Evolutionary conservation across 805 yeast genomes (phyloP).

Genomic region (Wickerhamiella sergipiensis): DNA sequence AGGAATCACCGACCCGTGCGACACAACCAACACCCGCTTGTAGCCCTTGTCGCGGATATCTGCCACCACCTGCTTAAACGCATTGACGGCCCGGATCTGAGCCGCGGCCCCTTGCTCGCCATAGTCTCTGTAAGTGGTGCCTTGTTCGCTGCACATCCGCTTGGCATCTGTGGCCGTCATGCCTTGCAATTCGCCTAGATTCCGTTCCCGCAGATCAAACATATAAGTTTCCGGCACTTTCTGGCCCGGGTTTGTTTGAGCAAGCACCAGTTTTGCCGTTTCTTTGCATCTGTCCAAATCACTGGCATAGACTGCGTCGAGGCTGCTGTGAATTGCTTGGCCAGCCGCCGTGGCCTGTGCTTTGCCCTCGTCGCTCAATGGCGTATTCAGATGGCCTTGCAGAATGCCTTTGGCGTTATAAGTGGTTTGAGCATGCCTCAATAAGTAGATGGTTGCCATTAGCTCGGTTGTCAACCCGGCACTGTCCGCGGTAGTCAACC

Average conservation of each 20-base stretch:
- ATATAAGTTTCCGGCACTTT: conserved; percentile 8
- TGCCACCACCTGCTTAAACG: neutral
- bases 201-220: conserved; percentile 50
- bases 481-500: too few relatives aligned
- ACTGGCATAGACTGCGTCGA: conserved; percentile 38
- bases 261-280: conserved; percentile 37
- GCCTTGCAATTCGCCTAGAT: conserved; percentile 72
- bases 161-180: conserved; percentile 55
- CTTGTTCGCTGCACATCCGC: conserved; percentile 36
- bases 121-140: conserved; percentile 42
- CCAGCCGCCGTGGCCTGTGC: conserved; percentile 50
- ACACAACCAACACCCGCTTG: neutral
- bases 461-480: too few relatives aligned
- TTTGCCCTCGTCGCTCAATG: conserved; percentile 46
- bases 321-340: conserved; percentile 22
- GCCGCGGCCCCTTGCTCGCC: conserved; percentile 42
- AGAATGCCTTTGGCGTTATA: conserved; percentile 53
- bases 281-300: conserved; percentile 34
- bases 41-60: neutral
- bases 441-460: conserved; percentile 21
- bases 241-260: conserved; percentile 17
- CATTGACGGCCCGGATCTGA: neutral
- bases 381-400: conserved; percentile 66
- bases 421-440: conserved; percentile 79
- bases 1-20: conserved; percentile 3